phyloP scores from a whole-genome alignment of 805 yeast species.

The Huiozyma sinensis region DNA sequence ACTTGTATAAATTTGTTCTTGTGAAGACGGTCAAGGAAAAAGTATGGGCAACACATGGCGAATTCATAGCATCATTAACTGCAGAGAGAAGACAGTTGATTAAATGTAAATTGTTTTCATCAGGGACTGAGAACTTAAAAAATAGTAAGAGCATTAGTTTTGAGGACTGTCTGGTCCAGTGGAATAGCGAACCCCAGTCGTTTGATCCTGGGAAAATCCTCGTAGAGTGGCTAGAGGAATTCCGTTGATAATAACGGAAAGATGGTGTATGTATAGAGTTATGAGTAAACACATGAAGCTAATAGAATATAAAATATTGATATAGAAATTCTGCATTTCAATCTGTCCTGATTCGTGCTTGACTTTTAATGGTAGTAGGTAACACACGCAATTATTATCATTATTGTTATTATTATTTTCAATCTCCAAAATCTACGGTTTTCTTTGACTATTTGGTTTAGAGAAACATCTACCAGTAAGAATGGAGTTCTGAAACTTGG shows the following conservation, averaged over 20 bases:
- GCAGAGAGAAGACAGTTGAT: slow-evolving; percentile 1
- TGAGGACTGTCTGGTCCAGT: slow-evolving; percentile 13
- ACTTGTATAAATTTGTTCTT: slow-evolving; percentile 17
- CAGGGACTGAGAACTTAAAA: slow-evolving; percentile 7
- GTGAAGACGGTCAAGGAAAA: slow-evolving; percentile 17
- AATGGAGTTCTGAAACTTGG: too few species aligned
- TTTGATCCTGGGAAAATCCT: slow-evolving; percentile 14
- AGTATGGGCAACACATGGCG: slow-evolving; percentile 13
- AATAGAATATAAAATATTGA: neutral
- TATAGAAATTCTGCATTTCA: neutral
- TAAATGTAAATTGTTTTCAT: slow-evolving; percentile 10
- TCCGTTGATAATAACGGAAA: slow-evolving; percentile 1
- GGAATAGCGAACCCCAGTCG: slow-evolving; percentile 8
- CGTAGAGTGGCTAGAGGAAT: slow-evolving; percentile 17
- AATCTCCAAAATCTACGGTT: too few species aligned
- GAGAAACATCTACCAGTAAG: too few species aligned
- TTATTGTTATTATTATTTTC: too few species aligned
- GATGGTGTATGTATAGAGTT: too few species aligned
- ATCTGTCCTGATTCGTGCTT: too few species aligned
- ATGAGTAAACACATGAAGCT: neutral
- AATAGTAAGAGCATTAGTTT: slow-evolving; percentile 8
- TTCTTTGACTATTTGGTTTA: too few species aligned
- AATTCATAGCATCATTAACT: slow-evolving; percentile 1
- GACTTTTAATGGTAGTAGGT: too few species aligned
- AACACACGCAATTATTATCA: too few species aligned